A percentile compares a stretch with the other conserved stretches of the same genome.
Conservation (phyloP, 768 basidiomycete species). For the Termitomyces sp. region DNA sequence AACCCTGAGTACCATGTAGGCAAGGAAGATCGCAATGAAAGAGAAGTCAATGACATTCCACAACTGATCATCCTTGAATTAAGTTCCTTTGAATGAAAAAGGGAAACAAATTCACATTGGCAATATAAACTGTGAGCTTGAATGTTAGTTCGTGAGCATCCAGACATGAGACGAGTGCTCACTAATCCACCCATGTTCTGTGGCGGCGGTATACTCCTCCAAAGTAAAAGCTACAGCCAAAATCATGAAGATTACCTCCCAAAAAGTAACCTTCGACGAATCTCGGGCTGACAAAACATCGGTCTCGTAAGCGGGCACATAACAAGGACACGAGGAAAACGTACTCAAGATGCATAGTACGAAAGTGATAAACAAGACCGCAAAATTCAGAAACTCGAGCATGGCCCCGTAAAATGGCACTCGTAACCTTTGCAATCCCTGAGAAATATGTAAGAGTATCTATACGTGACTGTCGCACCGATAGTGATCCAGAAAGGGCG, state of each 20-base stretch:
- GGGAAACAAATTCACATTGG: constrained; percentile 52
- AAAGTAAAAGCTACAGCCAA: constrained; percentile 76
- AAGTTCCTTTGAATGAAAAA: not conserved
- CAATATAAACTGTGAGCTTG: constrained; percentile 63
- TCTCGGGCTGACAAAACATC: constrained; percentile 48
- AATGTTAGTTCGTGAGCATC: not conserved
- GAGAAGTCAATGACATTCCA: constrained; percentile 90
- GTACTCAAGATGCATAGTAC: constrained; percentile 72
- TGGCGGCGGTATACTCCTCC: constrained; percentile 85
- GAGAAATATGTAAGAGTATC: not conserved
- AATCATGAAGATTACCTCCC: constrained; percentile 73
- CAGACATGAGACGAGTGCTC: constrained; percentile 25
- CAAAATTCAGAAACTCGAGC: constrained; percentile 78
- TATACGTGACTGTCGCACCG: constrained; percentile 34
- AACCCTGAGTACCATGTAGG: constrained; percentile 62
- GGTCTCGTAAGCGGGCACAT: not conserved
- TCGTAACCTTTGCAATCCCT: constrained; percentile 49
- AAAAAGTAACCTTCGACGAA: constrained; percentile 43
- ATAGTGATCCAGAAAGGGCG: constrained; percentile 83
- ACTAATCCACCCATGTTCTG: constrained; percentile 88
- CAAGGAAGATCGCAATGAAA: constrained; percentile 66
- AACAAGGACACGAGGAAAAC: constrained; percentile 19
- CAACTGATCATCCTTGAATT: constrained; percentile 42
- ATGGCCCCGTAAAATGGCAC: constrained; percentile 80
- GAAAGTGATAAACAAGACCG: constrained; percentile 63